Base-by-base conservation (phyloP, 768 basidiomycete species). In the Chlorophyllum brunneum region DNA sequence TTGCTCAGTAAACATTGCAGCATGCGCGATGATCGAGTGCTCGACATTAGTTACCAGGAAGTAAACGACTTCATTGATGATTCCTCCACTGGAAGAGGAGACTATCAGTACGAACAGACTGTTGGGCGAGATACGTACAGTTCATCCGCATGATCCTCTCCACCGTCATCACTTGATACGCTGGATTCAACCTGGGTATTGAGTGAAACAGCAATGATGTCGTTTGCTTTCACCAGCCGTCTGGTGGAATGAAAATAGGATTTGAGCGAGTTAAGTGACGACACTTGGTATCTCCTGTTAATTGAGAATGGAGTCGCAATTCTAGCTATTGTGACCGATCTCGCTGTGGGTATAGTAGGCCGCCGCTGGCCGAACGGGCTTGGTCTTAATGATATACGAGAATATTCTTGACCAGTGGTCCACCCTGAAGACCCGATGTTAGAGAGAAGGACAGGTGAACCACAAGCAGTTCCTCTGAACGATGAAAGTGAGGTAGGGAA, bases 31-130 rank as follows among this genome's bases (percentile, higher is more conserved):
- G 0, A 82, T 68, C 46, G 83, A 81, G 61, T 83, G 80, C 27
- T 89, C 86, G 29, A 97, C 67, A 50, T 86, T 80, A 11, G 89
- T 88, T 43, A 98, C 74, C 51, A 82, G 70, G 65, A 98, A 98
- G 61, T 81, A 91, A 0, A 87, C 83, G 2, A 82, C 60, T 59
- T 81, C 70, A 59, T 48, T 46, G 27, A 48, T 15, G 13, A 40
- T 38, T 29, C 46, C 27, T 48, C 24, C 27, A 23, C 40, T 48
- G 16, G 2, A 3, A 37, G 8, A 31, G 9, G 8, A 4, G n/a
- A 18, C 22, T 16, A 20, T 20, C 15, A 22, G n/a, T 45, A 44
- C 10, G 10, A 7, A 33, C n/a, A 20, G 18, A 5, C 6, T 6
- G 36, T 27, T 13, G 27, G 37, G 3, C 7, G n/a, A 5, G 7